Evolutionary conservation across 1,284 basidiomycete genomes (phyloP).

Genomic region (Heterobasidion irregulare): DNA sequence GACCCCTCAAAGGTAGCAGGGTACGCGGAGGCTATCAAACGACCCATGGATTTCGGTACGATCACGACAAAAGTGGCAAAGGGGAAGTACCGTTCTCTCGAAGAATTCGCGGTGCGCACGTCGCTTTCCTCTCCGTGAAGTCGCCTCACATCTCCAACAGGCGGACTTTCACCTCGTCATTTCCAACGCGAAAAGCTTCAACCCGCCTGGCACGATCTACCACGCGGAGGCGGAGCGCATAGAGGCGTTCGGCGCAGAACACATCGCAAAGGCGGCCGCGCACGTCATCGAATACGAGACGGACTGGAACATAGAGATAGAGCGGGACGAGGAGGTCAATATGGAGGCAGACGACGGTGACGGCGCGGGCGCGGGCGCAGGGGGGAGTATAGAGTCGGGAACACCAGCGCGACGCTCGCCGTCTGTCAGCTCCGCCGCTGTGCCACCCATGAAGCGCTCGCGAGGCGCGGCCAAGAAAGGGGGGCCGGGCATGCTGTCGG

Average conservation of each 20-base stretch:
- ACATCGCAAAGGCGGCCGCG: conserved; percentile 57
- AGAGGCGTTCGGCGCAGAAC: conserved; percentile 60
- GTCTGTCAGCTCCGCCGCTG: conserved; percentile 15
- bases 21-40: conserved; percentile 59
- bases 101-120: conserved; percentile 60
- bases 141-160: conserved; percentile 23
- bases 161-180: conserved; percentile 66
- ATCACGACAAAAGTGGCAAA: conserved; percentile 60
- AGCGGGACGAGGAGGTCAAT: conserved; percentile 54
- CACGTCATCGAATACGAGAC: conserved; percentile 74
- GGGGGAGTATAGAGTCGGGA: background rate
- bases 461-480: conserved; percentile 10
- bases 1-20: conserved; percentile 56
- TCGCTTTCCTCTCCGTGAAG: background rate
- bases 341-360: conserved; percentile 35
- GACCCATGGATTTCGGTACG: conserved; percentile 80
- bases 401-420: conserved; percentile 17
- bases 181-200: conserved; percentile 65
- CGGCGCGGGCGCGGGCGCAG: conserved; percentile 12
- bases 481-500: conserved; percentile 26
- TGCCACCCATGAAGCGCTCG: conserved; percentile 7
- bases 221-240: conserved; percentile 63
- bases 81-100: conserved; percentile 64
- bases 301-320: conserved; percentile 77
- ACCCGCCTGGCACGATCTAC: conserved; percentile 64